phyloP scores from a whole-genome alignment of 169 alveolate genomes.

The Cryptosporidium viatorum region DNA sequence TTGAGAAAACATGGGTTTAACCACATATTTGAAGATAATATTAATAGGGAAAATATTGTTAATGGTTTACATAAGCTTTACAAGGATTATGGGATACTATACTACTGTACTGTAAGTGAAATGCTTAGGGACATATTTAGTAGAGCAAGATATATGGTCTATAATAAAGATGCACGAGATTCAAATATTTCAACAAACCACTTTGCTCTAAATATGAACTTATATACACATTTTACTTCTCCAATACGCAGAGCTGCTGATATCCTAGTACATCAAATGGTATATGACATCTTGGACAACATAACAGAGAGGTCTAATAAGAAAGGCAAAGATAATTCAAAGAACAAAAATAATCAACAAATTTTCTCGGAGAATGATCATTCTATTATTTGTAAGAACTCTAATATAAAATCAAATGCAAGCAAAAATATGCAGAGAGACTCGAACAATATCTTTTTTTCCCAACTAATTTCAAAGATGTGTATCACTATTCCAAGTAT shows the following conservation, averaged over 20 bases:
- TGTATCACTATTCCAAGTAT: conserved; percentile 5
- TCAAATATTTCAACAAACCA: conserved; percentile 75
- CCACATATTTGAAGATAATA: conserved; percentile 3
- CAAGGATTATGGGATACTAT: background rate
- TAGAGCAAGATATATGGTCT: conserved; percentile 30
- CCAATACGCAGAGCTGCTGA: conserved; percentile 92
- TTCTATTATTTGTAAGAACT: background rate
- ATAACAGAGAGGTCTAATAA: background rate
- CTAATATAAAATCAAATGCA: conserved; percentile 9
- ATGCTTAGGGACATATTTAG: conserved; percentile 36
- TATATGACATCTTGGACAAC: conserved; percentile 84
- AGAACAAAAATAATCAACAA: background rate
- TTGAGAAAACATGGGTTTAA: background rate
- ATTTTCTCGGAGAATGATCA: conserved; percentile 1
- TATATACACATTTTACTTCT: conserved; percentile 91
- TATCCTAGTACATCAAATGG: conserved; percentile 87
- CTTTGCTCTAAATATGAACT: conserved; percentile 85
- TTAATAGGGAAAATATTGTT: background rate
- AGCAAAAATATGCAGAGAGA: conserved; percentile 45
- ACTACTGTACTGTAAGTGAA: conserved; percentile 21
- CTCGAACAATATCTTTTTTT: conserved; percentile 4
- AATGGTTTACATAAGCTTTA: background rate
- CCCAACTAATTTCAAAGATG: background rate
- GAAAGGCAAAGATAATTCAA: background rate
- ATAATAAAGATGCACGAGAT: background rate